phyloP scores from a whole-genome alignment of 108 stramenopile species.

The Skeletonema costatum region DNA sequence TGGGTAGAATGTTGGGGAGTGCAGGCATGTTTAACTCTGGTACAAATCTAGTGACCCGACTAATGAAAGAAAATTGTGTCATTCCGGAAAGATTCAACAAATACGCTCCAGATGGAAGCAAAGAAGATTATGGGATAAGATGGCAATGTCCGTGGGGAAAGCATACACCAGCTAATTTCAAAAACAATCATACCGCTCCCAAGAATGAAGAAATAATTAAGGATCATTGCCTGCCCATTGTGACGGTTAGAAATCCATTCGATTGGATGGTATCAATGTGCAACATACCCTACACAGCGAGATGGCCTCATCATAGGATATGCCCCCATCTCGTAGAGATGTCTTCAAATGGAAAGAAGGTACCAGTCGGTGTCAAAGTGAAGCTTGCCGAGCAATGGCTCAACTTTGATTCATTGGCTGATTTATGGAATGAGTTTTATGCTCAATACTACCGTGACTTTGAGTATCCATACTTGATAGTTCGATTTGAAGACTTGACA shows the following conservation, averaged over 20 bases:
- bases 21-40: slow-evolving; percentile 85
- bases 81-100: slow-evolving; percentile 68
- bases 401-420: slow-evolving; percentile 46
- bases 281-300: slow-evolving; percentile 65
- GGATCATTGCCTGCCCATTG: slow-evolving; percentile 69
- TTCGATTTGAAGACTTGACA: slow-evolving; percentile 82
- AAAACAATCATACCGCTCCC: slow-evolving; percentile 49
- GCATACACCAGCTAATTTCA: slow-evolving; percentile 73
- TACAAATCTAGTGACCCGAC: slow-evolving; percentile 69
- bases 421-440: slow-evolving; percentile 75
- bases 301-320: slow-evolving; percentile 48
- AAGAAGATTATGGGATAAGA: slow-evolving; percentile 67
- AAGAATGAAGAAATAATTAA: slow-evolving; percentile 52
- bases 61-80: slow-evolving; percentile 73
- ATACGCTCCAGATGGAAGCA: slow-evolving; percentile 53
- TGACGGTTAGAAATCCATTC: slow-evolving; percentile 73
- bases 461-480: slow-evolving; percentile 58
- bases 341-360: not conserved
- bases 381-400: slow-evolving; percentile 31
- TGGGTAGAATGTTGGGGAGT: slow-evolving; percentile 66
- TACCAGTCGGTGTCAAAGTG: slow-evolving; percentile 20
- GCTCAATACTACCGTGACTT: slow-evolving; percentile 48
- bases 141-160: slow-evolving; percentile 86
- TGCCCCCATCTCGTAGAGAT: slow-evolving; percentile 68
- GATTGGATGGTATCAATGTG: slow-evolving; percentile 85